Percentiles rank a stretch among this genome's conserved stretches.
phyloP scores from a whole-genome alignment of 1,284 basidiomycete genomes.

The Leccinum angustisporum region DNA sequence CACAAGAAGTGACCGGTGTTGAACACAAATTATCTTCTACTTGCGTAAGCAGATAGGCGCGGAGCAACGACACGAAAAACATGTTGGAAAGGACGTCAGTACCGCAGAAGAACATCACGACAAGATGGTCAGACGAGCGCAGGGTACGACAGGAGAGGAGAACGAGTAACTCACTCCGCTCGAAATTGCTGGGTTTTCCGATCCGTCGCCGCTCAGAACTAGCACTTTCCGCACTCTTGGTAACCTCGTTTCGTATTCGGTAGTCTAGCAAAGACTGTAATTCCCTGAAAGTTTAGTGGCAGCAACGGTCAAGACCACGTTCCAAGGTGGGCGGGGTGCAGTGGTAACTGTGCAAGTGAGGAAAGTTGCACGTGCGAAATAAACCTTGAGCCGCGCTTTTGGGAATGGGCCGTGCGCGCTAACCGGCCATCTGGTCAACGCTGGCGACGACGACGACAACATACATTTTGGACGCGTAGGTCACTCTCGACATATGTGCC shows the following conservation, averaged over 20 bases:
- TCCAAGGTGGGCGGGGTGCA: slow-evolving; percentile 12
- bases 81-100: slow-evolving; percentile 19
- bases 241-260: slow-evolving; percentile 12
- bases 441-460: slow-evolving; percentile 22
- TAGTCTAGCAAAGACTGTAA: slow-evolving; percentile 5
- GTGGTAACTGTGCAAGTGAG: slow-evolving; percentile 31
- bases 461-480: slow-evolving; percentile 2
- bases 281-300: slow-evolving; percentile 12
- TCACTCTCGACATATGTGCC: slow-evolving; percentile 19
- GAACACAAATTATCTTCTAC: slow-evolving; percentile 23
- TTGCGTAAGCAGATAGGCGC: slow-evolving; percentile 36
- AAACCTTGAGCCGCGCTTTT: slow-evolving; percentile 33
- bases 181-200: slow-evolving; percentile 37
- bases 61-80: slow-evolving; percentile 15
- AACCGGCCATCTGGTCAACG: slow-evolving; percentile 14
- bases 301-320: slow-evolving; percentile 10
- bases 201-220: slow-evolving; percentile 39
- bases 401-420: slow-evolving; percentile 29
- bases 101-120: slow-evolving; percentile 3
- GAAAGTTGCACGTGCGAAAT: slow-evolving; percentile 34
- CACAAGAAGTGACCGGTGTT: slow-evolving; percentile 30
- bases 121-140: slow-evolving; percentile 2
- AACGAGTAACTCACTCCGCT: slow-evolving; percentile 34
- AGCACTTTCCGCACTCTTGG: slow-evolving; percentile 11
- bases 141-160: background rate